phyloP scores from a whole-genome alignment of 2,329 filamentous ascomycete species.

The Nemania diffusa region DNA sequence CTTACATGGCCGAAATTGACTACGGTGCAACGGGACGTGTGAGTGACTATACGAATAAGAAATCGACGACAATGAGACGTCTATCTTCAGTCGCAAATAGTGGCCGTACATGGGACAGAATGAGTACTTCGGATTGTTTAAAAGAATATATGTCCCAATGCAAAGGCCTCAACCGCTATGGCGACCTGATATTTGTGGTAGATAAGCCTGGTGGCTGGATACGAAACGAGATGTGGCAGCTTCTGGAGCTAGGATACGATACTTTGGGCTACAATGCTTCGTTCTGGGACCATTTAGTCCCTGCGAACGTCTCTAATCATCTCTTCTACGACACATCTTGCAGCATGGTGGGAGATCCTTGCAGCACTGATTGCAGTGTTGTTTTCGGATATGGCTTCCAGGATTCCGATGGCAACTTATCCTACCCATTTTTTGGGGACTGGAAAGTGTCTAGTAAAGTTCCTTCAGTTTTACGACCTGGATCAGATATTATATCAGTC shows the following conservation, averaged over 20 bases:
- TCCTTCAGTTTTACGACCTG: too few relatives aligned
- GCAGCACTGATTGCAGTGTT: too few relatives aligned
- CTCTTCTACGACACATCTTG: slow-evolving; percentile 24
- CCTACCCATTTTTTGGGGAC: too few relatives aligned
- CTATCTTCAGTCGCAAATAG: not conserved
- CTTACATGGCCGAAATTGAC: not conserved
- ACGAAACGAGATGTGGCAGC: slow-evolving; percentile 30
- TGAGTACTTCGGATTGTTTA: not conserved
- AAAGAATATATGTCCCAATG: slow-evolving; percentile 7
- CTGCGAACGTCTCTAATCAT: slow-evolving; percentile 15
- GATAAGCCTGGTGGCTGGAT: slow-evolving; percentile 28
- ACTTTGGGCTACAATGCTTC: too few relatives aligned
- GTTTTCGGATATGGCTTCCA: too few relatives aligned
- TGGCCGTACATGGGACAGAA: not conserved
- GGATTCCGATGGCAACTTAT: too few relatives aligned
- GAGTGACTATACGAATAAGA: not conserved
- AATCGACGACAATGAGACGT: not conserved
- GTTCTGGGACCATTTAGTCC: slow-evolving; percentile 21
- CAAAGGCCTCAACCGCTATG: slow-evolving; percentile 13
- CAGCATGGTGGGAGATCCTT: slow-evolving; percentile 3
- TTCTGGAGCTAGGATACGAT: too few relatives aligned
- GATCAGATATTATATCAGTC: slow-evolving; percentile 16
- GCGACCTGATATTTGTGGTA: slow-evolving; percentile 27
- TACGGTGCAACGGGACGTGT: not conserved
- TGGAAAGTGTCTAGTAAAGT: too few relatives aligned